Evolutionary conservation across 1,284 basidiomycete genomes (phyloP).

Genomic region (Uromyces viciae-fabae): DNA sequence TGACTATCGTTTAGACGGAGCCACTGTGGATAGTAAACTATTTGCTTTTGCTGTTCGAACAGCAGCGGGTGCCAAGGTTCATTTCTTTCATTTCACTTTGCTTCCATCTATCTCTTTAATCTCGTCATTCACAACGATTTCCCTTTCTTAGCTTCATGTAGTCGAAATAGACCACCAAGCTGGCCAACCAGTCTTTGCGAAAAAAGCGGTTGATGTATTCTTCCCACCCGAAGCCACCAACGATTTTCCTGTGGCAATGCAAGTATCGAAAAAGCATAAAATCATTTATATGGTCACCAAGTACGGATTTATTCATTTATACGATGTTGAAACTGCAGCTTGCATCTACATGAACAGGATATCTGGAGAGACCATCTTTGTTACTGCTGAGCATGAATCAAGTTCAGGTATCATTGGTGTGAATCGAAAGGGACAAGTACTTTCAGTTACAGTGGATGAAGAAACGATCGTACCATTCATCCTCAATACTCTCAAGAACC

Average conservation of each 20-base stretch:
- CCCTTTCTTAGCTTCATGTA: constrained; percentile 73
- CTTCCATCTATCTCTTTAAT: neutral
- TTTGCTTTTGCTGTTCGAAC: constrained; percentile 95
- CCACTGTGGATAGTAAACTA: constrained; percentile 76
- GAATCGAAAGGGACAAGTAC: constrained; percentile 98
- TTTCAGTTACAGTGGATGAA: constrained; percentile 96
- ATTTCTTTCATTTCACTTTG: constrained; percentile 28
- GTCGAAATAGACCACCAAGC: constrained; percentile 97
- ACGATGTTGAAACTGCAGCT: constrained; percentile 96
- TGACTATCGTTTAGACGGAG: constrained; percentile 81
- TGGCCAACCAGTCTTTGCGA: constrained; percentile 85
- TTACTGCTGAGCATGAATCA: constrained; percentile 91
- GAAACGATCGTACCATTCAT: constrained; percentile 94
- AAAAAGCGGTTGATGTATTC: constrained; percentile 99
- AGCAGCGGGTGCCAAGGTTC: constrained; percentile 89
- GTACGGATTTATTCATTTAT: constrained; percentile 98
- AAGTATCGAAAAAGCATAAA: constrained; percentile 94
- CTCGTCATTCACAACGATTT: neutral
- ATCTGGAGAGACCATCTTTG: constrained; percentile 98
- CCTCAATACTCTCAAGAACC: constrained; percentile 87
- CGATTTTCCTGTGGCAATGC: constrained; percentile 99
- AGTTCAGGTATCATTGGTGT: constrained; percentile 96
- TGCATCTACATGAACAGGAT: constrained; percentile 99
- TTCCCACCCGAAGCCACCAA: constrained; percentile 97
- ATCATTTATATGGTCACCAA: constrained; percentile 98